phyloP scores from a whole-genome alignment of 2,329 filamentous ascomycete species.

The Talaromyces sp. region DNA sequence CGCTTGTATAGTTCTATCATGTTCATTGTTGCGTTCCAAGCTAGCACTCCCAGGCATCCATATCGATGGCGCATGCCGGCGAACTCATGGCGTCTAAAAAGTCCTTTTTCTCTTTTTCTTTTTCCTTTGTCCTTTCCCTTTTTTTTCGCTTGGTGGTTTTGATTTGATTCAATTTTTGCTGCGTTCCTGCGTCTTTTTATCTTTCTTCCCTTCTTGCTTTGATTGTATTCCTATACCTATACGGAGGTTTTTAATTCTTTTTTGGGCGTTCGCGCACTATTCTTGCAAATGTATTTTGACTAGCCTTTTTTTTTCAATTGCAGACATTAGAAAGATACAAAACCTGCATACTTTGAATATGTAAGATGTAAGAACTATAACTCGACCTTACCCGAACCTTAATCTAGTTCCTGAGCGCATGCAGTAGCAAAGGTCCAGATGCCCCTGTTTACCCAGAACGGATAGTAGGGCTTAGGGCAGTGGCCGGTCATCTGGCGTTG shows the following conservation, averaged over 20 bases:
- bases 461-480: slow-evolving; percentile 40
- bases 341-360: neutral
- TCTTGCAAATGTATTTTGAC: slow-evolving; percentile 1
- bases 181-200: slow-evolving; percentile 17
- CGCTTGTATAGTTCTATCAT: slow-evolving; percentile 27
- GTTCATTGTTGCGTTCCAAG: slow-evolving; percentile 26
- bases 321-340: too few species aligned
- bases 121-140: slow-evolving; percentile 21
- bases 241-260: slow-evolving; percentile 5
- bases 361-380: too few species aligned
- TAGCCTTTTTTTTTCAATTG: neutral
- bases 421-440: too few species aligned
- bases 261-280: neutral
- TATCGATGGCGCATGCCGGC: slow-evolving; percentile 23
- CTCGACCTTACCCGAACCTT: too few species aligned
- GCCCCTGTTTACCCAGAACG: slow-evolving; percentile 12
- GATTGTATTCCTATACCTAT: neutral
- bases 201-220: neutral
- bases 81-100: slow-evolving; percentile 32
- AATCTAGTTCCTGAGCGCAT: too few species aligned
- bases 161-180: slow-evolving; percentile 8
- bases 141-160: slow-evolving; percentile 18
- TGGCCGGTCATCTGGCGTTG: slow-evolving; percentile 29
- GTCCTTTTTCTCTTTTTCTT: slow-evolving; percentile 19
- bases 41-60: slow-evolving; percentile 22